A percentile compares a stretch with the other conserved stretches of the same genome.
These are phyloP conservation scores for Blepharisma stoltei DNA, from an alignment of 73 alveolate species.

Conservation along the genomic window DNA sequence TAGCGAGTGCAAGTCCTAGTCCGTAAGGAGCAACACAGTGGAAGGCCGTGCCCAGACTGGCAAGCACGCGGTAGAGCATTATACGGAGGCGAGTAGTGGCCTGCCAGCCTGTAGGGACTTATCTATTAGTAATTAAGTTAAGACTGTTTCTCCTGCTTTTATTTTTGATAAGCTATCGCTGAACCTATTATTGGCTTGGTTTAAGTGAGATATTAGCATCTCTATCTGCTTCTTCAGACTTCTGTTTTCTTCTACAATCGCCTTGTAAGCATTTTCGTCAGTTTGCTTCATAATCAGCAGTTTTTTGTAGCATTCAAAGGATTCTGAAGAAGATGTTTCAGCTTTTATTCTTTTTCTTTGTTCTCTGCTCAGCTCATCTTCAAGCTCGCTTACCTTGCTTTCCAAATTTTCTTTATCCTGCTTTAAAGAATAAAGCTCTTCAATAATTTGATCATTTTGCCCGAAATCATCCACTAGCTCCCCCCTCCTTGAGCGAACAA, in stretches of 20 bases:
- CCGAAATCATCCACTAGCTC: no score
- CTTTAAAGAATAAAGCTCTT: background rate
- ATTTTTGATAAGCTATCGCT: no score
- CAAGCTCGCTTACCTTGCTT: background rate
- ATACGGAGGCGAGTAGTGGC: no score
- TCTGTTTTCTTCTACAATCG: background rate
- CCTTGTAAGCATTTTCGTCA: background rate
- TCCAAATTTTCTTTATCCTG: background rate
- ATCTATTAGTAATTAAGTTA: no score
- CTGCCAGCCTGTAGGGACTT: no score
- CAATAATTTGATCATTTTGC: background rate
- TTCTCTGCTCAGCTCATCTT: background rate
- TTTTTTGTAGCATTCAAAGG: background rate
- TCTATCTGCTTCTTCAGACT: background rate
- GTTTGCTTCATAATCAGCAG: background rate
- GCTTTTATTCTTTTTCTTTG: slow-evolving; percentile 5
- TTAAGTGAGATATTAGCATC: no score
- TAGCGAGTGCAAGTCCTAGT: no score
- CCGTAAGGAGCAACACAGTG: no score
- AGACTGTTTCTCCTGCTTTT: background rate
- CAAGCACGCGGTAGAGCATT: no score
- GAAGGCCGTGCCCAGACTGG: no score
- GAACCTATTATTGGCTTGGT: no score
- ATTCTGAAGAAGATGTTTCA: background rate
- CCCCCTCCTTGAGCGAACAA: no score